Evolutionary conservation across 1,284 basidiomycete species (phyloP).

Genomic region (Caloboletus firmus): DNA sequence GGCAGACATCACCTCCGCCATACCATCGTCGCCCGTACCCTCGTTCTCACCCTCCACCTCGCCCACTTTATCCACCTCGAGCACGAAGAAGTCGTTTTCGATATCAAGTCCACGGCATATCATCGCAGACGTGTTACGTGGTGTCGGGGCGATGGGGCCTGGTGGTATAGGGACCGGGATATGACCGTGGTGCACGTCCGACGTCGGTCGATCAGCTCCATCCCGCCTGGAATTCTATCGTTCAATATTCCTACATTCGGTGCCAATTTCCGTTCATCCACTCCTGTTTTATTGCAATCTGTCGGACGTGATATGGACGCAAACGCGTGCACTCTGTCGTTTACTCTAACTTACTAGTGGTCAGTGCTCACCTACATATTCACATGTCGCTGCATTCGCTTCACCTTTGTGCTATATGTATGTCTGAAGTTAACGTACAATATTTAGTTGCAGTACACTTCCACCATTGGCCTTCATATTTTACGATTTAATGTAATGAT

Average conservation of each 20-base stretch:
- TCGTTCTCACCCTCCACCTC: slow-evolving; percentile 11
- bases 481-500: neutral
- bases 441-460: neutral
- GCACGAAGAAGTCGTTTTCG: slow-evolving; percentile 15
- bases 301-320: too few species aligned
- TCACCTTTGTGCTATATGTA: neutral
- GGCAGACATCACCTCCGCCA: neutral
- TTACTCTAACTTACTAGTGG: neutral
- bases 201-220: neutral
- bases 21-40: neutral
- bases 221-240: neutral
- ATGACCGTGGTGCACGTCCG: neutral
- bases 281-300: neutral
- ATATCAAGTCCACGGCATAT: slow-evolving; percentile 20
- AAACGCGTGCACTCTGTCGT: too few species aligned
- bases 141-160: slow-evolving; percentile 27
- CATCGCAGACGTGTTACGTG: slow-evolving; percentile 31
- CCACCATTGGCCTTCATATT: neutral
- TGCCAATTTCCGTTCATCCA: neutral
- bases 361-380: neutral
- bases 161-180: neutral
- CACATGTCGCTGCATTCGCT: neutral
- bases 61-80: slow-evolving; percentile 2
- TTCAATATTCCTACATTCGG: too few species aligned
- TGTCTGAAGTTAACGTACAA: neutral